A percentile compares a stretch with the other conserved stretches of the same genome.
These are phyloP conservation scores for Wickerhamomyces queroliae DNA, from an alignment of 805 yeast species.

Conservation along the genomic window DNA sequence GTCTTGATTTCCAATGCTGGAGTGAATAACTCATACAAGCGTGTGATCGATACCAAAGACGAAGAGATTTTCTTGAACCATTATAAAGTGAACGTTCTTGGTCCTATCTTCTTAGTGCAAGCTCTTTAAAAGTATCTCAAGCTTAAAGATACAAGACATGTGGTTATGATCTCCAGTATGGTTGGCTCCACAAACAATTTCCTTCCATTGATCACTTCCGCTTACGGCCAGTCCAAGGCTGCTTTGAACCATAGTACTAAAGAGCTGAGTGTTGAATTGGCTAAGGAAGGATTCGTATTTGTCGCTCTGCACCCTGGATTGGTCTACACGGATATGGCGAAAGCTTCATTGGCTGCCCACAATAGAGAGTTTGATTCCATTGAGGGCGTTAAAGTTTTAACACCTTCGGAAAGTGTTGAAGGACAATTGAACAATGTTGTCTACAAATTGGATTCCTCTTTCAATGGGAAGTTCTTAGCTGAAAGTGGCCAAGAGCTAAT, in stretches of 20 bases:
- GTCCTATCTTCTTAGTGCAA: constrained; percentile 13
- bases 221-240: constrained; percentile 31
- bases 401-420: too few relatives aligned
- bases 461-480: too few relatives aligned
- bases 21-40: background rate
- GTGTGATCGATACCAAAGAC: background rate
- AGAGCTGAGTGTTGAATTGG: constrained; percentile 21
- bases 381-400: too few relatives aligned
- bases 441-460: too few relatives aligned
- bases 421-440: too few relatives aligned
- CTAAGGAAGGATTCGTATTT: constrained; percentile 19
- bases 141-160: constrained; percentile 14
- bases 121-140: constrained; percentile 15
- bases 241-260: constrained; percentile 26
- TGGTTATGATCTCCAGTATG: constrained; percentile 22
- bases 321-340: constrained; percentile 27
- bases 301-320: constrained; percentile 32
- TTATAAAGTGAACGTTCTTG: constrained; percentile 16
- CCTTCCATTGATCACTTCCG: constrained; percentile 11
- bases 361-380: too few relatives aligned
- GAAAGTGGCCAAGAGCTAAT: too few relatives aligned
- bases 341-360: too few relatives aligned
- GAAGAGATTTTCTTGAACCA: constrained; percentile 4
- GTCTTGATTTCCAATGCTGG: constrained; percentile 23
- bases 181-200: constrained; percentile 19